phyloP scores from a whole-genome alignment of 1,284 basidiomycete species.

The Heliocybe sulcata region DNA sequence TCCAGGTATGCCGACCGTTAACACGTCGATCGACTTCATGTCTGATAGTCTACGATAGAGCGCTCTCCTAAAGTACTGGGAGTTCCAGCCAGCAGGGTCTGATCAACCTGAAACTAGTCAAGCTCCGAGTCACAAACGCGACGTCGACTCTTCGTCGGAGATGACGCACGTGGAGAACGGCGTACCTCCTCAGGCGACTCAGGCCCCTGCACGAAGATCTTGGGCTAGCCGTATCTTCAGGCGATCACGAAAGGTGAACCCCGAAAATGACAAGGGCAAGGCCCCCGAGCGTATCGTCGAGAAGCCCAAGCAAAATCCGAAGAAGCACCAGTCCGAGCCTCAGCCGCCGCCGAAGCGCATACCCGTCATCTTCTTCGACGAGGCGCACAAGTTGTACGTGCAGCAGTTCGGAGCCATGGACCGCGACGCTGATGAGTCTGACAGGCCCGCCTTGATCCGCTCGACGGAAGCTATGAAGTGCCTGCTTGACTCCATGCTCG shows the following conservation, averaged over 20 bases:
- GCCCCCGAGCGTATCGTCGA: conserved; percentile 6
- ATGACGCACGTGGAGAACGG: conserved; percentile 22
- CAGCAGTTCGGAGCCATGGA: background rate
- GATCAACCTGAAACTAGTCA: conserved; percentile 13
- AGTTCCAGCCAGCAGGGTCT: conserved; percentile 44
- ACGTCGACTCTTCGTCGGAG: conserved; percentile 20
- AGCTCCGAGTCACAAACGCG: background rate
- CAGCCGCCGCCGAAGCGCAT: conserved; percentile 50
- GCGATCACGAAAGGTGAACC: background rate
- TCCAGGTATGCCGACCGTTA: conserved; percentile 42
- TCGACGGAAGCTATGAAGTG: conserved; percentile 76
- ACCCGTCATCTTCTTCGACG: conserved; percentile 77
- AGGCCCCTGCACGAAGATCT: background rate
- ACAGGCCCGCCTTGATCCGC: conserved; percentile 64
- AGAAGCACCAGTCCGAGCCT: conserved; percentile 23
- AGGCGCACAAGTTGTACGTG: conserved; percentile 72
- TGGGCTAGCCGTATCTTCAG: background rate
- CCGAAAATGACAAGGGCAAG: conserved; percentile 9
- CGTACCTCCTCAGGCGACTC: background rate
- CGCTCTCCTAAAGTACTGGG: conserved; percentile 65
- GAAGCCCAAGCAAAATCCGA: conserved; percentile 12
- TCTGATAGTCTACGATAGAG: conserved; percentile 29
- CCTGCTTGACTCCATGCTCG: conserved; percentile 75
- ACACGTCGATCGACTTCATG: background rate
- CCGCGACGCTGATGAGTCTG: background rate